These are phyloP conservation scores for Endocalyx cinctus DNA, from an alignment of 2,329 filamentous ascomycete genomes.

Conservation along the genomic window DNA sequence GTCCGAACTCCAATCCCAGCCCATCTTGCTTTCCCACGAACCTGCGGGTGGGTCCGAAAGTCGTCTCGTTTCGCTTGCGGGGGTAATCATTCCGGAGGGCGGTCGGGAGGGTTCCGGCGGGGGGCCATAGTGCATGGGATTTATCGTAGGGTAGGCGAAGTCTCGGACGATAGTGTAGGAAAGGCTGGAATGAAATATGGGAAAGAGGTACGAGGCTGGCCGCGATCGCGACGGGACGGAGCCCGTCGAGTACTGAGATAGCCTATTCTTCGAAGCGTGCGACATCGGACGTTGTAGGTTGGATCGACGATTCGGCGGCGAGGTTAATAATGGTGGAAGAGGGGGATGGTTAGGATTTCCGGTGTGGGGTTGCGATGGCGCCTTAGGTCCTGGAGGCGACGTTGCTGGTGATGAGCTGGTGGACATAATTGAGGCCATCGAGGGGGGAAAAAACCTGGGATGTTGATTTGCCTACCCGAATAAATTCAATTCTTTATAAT, in stretches of 20 bases:
- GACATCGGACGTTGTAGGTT: constrained; percentile 63
- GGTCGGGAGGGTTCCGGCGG: constrained; percentile 66
- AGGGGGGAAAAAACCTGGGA: constrained; percentile 25
- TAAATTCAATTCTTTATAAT: too few relatives aligned
- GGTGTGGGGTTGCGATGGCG: constrained; percentile 26
- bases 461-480: constrained; percentile 24
- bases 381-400: constrained; percentile 42
- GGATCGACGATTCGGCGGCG: constrained; percentile 53
- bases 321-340: constrained; percentile 54
- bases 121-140: constrained; percentile 93
- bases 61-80: constrained; percentile 71
- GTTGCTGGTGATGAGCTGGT: constrained; percentile 50
- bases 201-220: constrained; percentile 76
- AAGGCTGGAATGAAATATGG: constrained; percentile 78
- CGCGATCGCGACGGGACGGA: constrained; percentile 69
- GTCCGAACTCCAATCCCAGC: constrained; percentile 54
- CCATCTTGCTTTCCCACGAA: constrained; percentile 68
- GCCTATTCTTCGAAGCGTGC: constrained; percentile 72
- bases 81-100: constrained; percentile 78
- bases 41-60: constrained; percentile 77
- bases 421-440: constrained; percentile 53
- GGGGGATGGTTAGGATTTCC: constrained; percentile 50
- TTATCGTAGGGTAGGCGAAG: constrained; percentile 80
- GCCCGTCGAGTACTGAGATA: constrained; percentile 77
- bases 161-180: constrained; percentile 89